phyloP scores from a whole-genome alignment of 306 rosid species.

The Mucuna pruriens region DNA sequence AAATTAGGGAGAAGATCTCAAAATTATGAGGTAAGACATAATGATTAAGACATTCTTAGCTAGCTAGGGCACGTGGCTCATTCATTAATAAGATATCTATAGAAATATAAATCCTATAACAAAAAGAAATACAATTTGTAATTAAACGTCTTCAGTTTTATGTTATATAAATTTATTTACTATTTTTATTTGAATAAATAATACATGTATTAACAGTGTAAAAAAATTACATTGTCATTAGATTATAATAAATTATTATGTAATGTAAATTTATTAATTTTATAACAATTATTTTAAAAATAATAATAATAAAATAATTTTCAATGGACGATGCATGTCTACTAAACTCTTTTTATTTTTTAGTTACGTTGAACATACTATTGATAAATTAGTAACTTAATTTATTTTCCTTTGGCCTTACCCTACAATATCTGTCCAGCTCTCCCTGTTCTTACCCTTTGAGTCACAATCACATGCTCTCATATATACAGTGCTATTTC shows the following conservation, averaged over 20 bases:
- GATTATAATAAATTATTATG: too few species aligned
- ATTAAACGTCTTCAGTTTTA: neutral
- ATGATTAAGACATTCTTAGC: neutral
- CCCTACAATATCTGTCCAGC: slow-evolving; percentile 12
- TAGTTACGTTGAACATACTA: neutral
- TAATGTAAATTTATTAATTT: too few species aligned
- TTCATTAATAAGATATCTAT: neutral
- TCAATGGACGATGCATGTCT: too few species aligned
- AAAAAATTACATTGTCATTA: too few species aligned
- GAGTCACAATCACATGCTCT: slow-evolving; percentile 28
- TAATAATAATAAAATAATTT: too few species aligned
- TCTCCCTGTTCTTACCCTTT: neutral
- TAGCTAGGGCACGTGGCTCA: neutral
- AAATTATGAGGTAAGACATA: neutral
- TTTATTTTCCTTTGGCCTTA: neutral
- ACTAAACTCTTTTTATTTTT: neutral
- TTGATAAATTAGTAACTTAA: neutral
- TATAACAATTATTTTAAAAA: too few species aligned
- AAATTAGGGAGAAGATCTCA: slow-evolving; percentile 21
- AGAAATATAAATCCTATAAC: neutral
- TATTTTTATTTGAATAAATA: neutral
- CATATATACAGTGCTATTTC: slow-evolving; percentile 18
- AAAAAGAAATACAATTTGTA: neutral
- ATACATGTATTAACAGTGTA: too few species aligned
- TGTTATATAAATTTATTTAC: neutral